Base-by-base conservation (phyloP, 352 stramenopile genomes). In the Phytophthora citrophthora region DNA sequence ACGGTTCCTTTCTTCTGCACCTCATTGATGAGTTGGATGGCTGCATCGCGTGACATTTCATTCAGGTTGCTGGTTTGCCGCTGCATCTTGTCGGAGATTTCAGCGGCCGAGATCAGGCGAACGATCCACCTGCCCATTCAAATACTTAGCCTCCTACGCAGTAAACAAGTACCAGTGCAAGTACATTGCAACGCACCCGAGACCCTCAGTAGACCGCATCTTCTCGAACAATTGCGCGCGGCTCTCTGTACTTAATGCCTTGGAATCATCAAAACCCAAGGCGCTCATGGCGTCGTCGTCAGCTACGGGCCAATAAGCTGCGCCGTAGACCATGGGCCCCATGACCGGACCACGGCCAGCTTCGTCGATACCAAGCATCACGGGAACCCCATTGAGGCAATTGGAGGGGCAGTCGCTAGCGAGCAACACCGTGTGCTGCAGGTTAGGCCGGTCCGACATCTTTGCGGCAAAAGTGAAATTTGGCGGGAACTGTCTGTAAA, bases 51-150 rank as follows among this genome's bases (percentile, higher is more conserved):
- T n/a, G 82, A 96, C 67, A 98, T 97, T 51, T 97, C 90, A 81
- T 98, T 99, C 47, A 98, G 73, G 45, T 94, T 95, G 65, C 88
- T 87, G 26, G 80, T 92, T 52, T 93, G 79, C 4, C 90, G 88
- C 58, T 98, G 80, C 95, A 98, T 98, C 64, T 98, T 97, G 64
- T 96, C 74, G 20, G 91, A 98, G 68, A 99, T 98, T 73, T 98
- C 91, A 13, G 82, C 86, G 3, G 96, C 94, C 23, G 93, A 88
- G 60, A 99, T 89, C 6, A 97, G 72, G 13, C 94, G 83, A 51
- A 97, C 77, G 31, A 95, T 92, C 82, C 93, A 98, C 40, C 94
- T 97, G 39, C 31, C 54, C 52, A 38, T 36, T 15, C 13, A 62
- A 23, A 15, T 23, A 18, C 2, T 49, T 40, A 45, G 16, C 15